phyloP scores from a whole-genome alignment of 208 protist species.

The Balamuthia mandrillaris region DNA sequence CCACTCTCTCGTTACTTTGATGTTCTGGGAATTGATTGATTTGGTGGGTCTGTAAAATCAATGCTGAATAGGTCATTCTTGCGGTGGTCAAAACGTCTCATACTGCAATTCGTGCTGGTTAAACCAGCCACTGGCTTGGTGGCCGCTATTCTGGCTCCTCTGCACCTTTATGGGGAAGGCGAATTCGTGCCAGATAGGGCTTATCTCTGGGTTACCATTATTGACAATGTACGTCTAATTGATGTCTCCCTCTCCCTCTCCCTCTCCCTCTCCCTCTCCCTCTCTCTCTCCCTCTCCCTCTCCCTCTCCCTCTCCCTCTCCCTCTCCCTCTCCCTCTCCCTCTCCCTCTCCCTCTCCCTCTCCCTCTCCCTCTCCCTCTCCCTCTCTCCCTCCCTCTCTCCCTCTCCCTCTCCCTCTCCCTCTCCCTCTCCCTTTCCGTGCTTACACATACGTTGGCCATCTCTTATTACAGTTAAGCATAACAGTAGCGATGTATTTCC shows the following conservation, averaged over 20 bases:
- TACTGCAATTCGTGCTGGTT: constrained; percentile 83
- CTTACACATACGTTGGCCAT: not conserved
- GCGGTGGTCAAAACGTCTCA: constrained; percentile 81
- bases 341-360: constrained; percentile 5
- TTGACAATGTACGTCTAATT: constrained; percentile 88
- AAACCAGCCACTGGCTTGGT: constrained; percentile 20
- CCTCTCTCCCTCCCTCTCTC: too few relatives aligned
- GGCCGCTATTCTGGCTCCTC: constrained; percentile 30
- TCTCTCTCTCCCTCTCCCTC: constrained; percentile 25
- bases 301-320: constrained; percentile 39
- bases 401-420: not conserved
- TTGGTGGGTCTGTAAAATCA: constrained; percentile 39
- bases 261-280: not conserved
- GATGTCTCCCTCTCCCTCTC: constrained; percentile 4
- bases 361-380: not conserved
- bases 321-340: constrained; percentile 7
- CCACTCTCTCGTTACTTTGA: not conserved
- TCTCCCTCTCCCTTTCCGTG: not conserved
- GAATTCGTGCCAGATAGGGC: constrained; percentile 69
- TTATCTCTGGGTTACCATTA: constrained; percentile 84
- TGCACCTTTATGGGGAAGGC: constrained; percentile 77
- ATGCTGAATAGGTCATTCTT: constrained; percentile 70
- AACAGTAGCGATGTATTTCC: constrained; percentile 78
- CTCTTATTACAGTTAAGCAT: not conserved
- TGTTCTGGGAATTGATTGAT: not conserved